Evolutionary conservation across 1,284 basidiomycete species (phyloP), one percentile per base, ranked within the genome.

Genomic region (Malassezia sympodialis): DNA sequence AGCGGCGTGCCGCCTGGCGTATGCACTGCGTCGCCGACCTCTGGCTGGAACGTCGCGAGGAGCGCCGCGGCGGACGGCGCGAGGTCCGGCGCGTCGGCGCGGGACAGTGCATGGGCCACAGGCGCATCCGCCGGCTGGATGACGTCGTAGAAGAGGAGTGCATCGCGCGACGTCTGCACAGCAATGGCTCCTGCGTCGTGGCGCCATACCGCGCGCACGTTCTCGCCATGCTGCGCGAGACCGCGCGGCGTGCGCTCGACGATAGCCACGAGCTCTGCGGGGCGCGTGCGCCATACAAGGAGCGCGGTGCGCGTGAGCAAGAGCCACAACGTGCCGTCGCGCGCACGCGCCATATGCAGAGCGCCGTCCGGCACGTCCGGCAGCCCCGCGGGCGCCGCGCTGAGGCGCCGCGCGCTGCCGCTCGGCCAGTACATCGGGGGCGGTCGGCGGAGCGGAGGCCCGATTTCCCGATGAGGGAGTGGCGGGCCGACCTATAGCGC

Each of bases 351-450:
- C 8, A 66, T 48, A 51, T 69, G 67, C 3, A 68, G 34, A 7
- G 55, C 51, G 10, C 17, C 35, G 10, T 59, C 40, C n/a, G 63
- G 57, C 35, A 39, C 34, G 46, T 49, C 46, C 12, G 46, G 21
- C n/a, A 49, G 34, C 17, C 66, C 68, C 11, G 63, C 62, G 8
- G 67, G 62, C 7, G 65, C 62, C 35, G 66, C 59, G 42, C 64
- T 61, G 19, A 69, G 58, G 43, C 69, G 56, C 48, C 65, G 59
- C 40, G 69, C 68, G 41, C 61, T 65, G 27, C 63, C 61, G 8
- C 61, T 67, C 17, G 70, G 70, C 70, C 70, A 73, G 42, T 73
- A 73, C 70, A 73, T 73, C 50, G 14, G n/a, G 51, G 26, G 34
- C 19, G 23, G 34, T 28, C 10, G 32, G 46, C 12, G 35, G 32